These are phyloP conservation scores for Nidularia pulvinata DNA, from an alignment of 768 basidiomycete species.

Conservation along the genomic window DNA sequence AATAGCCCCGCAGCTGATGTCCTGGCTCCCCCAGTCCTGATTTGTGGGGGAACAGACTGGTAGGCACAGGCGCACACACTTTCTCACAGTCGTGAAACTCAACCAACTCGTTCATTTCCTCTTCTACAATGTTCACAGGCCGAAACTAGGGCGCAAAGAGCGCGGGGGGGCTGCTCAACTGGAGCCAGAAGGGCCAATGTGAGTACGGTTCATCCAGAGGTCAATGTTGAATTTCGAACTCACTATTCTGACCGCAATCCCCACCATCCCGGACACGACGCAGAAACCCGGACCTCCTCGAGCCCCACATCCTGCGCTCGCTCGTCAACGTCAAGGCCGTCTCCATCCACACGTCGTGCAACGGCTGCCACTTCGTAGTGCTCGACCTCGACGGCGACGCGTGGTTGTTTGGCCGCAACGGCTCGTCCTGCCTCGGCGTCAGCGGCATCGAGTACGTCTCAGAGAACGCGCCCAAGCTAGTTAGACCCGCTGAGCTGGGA, in stretches of 20 bases:
- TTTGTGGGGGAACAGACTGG: conserved; percentile 91
- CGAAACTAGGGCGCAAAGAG: conserved; percentile 76
- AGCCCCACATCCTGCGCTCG: conserved; percentile 89
- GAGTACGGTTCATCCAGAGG: conserved; percentile 13
- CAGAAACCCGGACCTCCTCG: conserved; percentile 78
- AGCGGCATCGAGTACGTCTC: conserved; percentile 58
- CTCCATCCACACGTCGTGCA: conserved; percentile 77
- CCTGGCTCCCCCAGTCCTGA: conserved; percentile 52
- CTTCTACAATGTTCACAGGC: conserved; percentile 40
- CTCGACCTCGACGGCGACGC: conserved; percentile 78
- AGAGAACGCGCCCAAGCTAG: conserved; percentile 69
- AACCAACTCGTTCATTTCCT: conserved; percentile 14
- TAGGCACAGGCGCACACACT: conserved; percentile 33
- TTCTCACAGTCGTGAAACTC: conserved; percentile 23
- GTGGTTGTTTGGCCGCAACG: conserved; percentile 90
- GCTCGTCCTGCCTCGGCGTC: conserved; percentile 65
- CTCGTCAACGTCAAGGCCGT: conserved; percentile 75
- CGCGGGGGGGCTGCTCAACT: conserved; percentile 45
- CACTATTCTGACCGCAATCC: background rate
- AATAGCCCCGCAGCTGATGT: background rate
- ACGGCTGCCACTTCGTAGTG: conserved; percentile 74
- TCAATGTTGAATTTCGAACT: background rate
- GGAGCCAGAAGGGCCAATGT: conserved; percentile 38
- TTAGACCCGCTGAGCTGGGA: conserved; percentile 63
- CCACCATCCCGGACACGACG: conserved; percentile 2